Evolutionary conservation across 345 rosid species (phyloP), one percentile per base, ranked within the genome.

Genomic region (Citrus sp.): DNA sequence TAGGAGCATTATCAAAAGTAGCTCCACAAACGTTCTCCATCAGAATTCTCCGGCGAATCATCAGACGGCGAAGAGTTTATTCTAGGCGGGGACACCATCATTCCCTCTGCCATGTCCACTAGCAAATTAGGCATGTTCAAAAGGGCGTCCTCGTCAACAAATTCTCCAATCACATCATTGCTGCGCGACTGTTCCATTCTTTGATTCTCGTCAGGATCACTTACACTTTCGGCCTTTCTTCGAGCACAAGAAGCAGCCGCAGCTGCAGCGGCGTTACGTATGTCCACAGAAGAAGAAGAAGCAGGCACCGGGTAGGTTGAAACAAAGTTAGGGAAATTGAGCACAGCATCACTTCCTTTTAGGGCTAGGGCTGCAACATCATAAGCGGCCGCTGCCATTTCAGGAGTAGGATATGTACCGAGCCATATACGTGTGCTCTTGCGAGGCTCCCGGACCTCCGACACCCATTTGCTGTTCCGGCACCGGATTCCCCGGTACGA

Each of bases 351-450:
- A 2, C 75, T 40, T 6, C 98, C 98, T 83, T 87, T 93, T 18
- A 95, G 88, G 79, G 98, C 95, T 6, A 92, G 76, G 16, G 91
- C 95, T 7, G 98, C 98, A 79, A 90, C 98, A 55, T 95, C 98
- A 73, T 91, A 92, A 9, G 98, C 98, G 0, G 93, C 85, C 0
- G 98, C 98, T 0, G 98, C 98, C 97, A 93, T 95, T 79, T 95
- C 94, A 3, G 98, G 89, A 1, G 88, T 82, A 1, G 94, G 84
- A 75, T 87, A 95, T 7, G 98, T 95, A 16, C 98, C 98, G 0
- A 95, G 97, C 98, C 98, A 95, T 73, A 95, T 93, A 16, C 98
- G 87, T 6, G 92, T 89, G 9, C 92, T 92, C 78, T 95, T 95
- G 67, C 90, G 90, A 0, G 98, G 98, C 71, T 95, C 97, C 72